Percentiles rank a stretch among this genome's conserved stretches.
Evolutionary conservation across 345 rosid genomes (phyloP).

Genomic region (Psidium guajava): DNA sequence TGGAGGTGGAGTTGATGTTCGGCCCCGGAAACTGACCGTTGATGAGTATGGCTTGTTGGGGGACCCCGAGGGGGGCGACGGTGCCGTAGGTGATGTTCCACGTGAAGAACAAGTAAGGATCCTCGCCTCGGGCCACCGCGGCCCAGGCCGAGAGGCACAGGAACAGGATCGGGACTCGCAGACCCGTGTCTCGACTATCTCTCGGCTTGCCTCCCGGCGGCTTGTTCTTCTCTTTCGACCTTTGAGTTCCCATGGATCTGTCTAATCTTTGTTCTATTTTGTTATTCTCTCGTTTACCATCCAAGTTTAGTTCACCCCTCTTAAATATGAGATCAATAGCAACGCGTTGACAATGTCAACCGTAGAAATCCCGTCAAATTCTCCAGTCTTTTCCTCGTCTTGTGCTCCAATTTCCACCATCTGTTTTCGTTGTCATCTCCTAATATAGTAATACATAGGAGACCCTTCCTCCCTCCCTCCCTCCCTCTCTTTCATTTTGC

Average conservation of each 20-base stretch:
- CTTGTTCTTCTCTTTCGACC: background rate
- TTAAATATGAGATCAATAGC: background rate
- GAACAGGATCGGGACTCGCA: background rate
- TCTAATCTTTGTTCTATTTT: background rate
- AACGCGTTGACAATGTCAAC: background rate
- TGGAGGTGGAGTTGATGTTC: slow-evolving; percentile 54
- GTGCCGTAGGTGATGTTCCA: slow-evolving; percentile 76
- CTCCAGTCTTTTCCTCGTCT: background rate
- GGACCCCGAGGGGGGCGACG: slow-evolving; percentile 43
- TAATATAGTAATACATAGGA: background rate
- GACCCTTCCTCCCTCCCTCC: background rate
- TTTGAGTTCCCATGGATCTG: background rate
- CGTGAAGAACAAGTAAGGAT: slow-evolving; percentile 45
- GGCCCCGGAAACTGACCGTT: slow-evolving; percentile 70
- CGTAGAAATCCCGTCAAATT: slow-evolving; percentile 3
- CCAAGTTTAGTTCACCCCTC: background rate
- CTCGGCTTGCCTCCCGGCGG: slow-evolving; percentile 12
- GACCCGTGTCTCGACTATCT: background rate
- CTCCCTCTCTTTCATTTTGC: background rate
- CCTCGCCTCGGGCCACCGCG: slow-evolving; percentile 31
- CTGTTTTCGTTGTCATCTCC: background rate
- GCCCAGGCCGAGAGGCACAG: slow-evolving; percentile 25
- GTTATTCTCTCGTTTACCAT: background rate
- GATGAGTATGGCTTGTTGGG: slow-evolving; percentile 62
- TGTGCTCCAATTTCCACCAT: background rate